A percentile compares a stretch with the other conserved stretches of the same genome.
These are phyloP conservation scores for Neofusicoccum laricinum DNA, from an alignment of 2,329 filamentous ascomycete genomes.

Conservation along the genomic window DNA sequence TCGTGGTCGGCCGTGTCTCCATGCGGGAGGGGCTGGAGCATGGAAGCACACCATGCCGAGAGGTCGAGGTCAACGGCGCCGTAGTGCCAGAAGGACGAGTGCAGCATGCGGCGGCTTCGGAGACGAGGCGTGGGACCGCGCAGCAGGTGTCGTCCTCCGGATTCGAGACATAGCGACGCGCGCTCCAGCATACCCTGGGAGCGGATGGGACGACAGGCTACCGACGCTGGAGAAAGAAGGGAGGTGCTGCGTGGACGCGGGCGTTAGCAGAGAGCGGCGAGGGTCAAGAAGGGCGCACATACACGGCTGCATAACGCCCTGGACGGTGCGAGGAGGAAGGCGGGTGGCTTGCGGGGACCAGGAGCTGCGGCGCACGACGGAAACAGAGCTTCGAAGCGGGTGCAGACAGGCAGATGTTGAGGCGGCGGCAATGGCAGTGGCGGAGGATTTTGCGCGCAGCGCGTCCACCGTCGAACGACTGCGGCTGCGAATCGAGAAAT, in stretches of 20 bases:
- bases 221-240: not conserved
- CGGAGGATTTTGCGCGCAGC: not conserved
- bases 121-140: constrained; percentile 38
- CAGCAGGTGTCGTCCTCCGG: constrained; percentile 53
- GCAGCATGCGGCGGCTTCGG: constrained; percentile 49
- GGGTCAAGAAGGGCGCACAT: not conserved
- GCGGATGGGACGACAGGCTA: not conserved
- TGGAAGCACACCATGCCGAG: constrained; percentile 29
- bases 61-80: constrained; percentile 48
- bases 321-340: not conserved
- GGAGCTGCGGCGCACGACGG: not conserved
- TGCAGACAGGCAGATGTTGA: not conserved
- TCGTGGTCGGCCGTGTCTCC: not conserved
- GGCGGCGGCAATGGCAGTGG: constrained; percentile 11
- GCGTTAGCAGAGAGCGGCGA: not conserved
- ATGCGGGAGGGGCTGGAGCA: constrained; percentile 11
- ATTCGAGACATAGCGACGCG: constrained; percentile 57
- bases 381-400: not conserved
- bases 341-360: not conserved
- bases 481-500: not conserved
- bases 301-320: constrained; percentile 12
- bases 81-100: constrained; percentile 57
- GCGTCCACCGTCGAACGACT: not conserved
- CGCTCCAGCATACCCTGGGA: constrained; percentile 55
- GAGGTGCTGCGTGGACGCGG: not conserved